Evolutionary conservation across 352 stramenopile genomes (phyloP), one percentile per base, ranked within the genome.

Genomic region (Phytopythium mirpurense): DNA sequence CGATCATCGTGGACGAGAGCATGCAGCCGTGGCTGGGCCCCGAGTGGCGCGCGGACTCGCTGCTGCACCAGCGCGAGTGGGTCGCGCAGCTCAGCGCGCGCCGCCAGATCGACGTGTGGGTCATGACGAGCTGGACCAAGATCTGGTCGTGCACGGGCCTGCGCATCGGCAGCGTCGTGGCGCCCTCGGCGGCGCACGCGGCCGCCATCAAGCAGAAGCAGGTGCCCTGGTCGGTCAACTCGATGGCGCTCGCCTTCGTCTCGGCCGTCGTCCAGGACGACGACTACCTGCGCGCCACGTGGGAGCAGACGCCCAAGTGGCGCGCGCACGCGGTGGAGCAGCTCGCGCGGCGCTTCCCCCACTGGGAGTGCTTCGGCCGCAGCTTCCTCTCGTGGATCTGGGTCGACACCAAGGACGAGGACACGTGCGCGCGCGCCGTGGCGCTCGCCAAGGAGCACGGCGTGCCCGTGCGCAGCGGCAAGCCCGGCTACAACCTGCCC

Each of bases 101-200:
- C 29, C 77, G 79, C 57, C 68, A 72, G 48, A 88, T 96, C 47
- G 76, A 96, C 63, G 81, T 96, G 24, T 96, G 87, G 87, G 71
- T 96, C 65, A 96, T 96, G 87, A 96, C 84, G 35, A 90, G 77
- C 60, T 94, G 83, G 81, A 96, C 86, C 58, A 96, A 96, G 77
- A 95, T 96, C 67, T 96, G 87, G 87, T 93, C 87, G 14, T 96
- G 87, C 75, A 96, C 85, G 59, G 87, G 87, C 0, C 70, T 96
- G 35, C 80, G 87, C 34, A 86, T 96, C 41, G 87, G 87, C 61
- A 93, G 78, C 37, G 87, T 96, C 35, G 85, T 96, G 11, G 85
- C 87, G 38, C 87, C 87, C 26, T 93, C 80, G 27, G 56, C 83
- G 2, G 68, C 75, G 48, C 80, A 94, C 49, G 84, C 82, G 8